Percentiles rank a stretch among this genome's conserved stretches.
Conservation (phyloP, 1,284 basidiomycete species). For the Schizophyllum commune region DNA sequence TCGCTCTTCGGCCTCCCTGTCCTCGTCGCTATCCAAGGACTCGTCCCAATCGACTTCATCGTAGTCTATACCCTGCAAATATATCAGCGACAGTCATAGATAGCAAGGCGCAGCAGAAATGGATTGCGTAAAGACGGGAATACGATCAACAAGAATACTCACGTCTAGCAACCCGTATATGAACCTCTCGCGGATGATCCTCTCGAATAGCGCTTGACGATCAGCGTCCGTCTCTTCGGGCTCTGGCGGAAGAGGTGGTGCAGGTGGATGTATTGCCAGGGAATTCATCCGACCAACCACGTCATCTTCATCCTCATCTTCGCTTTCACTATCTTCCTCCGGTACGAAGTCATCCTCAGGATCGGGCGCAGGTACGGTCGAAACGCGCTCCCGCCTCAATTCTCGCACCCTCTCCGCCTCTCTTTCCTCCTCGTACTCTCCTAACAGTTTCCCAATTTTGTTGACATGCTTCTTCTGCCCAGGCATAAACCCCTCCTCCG, state of each 20-base stretch:
- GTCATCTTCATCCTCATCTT: slow-evolving; percentile 34
- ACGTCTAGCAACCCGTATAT: slow-evolving; percentile 73
- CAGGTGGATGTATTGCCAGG: background rate
- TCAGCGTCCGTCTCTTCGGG: slow-evolving; percentile 41
- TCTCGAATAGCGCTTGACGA: slow-evolving; percentile 41
- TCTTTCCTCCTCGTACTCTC: slow-evolving; percentile 68
- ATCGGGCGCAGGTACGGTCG: background rate
- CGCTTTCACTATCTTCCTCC: slow-evolving; percentile 55
- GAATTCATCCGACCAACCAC: slow-evolving; percentile 3
- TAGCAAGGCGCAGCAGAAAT: background rate
- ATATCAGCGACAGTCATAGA: slow-evolving; percentile 1
- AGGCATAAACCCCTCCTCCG: slow-evolving; percentile 48
- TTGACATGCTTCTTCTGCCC: slow-evolving; percentile 56
- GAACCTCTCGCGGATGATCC: slow-evolving; percentile 56
- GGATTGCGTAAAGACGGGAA: background rate
- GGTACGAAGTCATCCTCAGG: slow-evolving; percentile 44
- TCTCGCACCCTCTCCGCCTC: slow-evolving; percentile 51
- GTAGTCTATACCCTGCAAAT: slow-evolving; percentile 55
- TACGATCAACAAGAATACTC: slow-evolving; percentile 17
- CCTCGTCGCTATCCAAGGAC: slow-evolving; percentile 50
- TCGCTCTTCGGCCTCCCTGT: slow-evolving; percentile 56
- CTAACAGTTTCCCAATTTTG: slow-evolving; percentile 57
- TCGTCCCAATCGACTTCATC: slow-evolving; percentile 73
- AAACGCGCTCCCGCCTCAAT: slow-evolving; percentile 33
- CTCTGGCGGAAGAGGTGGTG: background rate